phyloP scores from a whole-genome alignment of 2,329 filamentous ascomycete genomes.

The Nigrospora oryzae region DNA sequence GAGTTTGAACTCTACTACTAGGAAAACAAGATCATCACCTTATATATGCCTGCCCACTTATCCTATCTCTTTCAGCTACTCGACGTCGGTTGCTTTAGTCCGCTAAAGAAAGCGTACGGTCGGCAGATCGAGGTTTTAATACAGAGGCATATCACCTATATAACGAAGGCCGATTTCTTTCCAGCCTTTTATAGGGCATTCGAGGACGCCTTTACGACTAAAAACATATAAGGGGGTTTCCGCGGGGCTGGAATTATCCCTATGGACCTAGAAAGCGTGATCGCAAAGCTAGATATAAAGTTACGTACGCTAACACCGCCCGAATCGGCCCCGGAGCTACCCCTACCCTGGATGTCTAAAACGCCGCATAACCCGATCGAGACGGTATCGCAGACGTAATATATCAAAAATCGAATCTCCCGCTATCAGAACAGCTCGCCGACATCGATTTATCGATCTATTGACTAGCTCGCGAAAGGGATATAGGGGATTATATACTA shows the following conservation, averaged over 20 bases:
- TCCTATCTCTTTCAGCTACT: constrained; percentile 29
- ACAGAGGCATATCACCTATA: constrained; percentile 17
- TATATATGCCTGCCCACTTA: constrained; percentile 24
- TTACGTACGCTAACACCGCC: background rate
- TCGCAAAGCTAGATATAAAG: background rate
- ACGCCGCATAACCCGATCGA: no score
- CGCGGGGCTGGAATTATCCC: background rate
- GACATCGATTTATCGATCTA: no score
- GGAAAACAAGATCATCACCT: constrained; percentile 25
- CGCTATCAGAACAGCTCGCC: no score
- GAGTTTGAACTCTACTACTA: constrained; percentile 25
- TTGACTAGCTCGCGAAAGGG: no score
- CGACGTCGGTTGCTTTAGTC: constrained; percentile 25
- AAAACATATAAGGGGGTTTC: background rate
- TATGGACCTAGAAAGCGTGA: background rate
- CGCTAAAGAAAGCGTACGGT: constrained; percentile 23
- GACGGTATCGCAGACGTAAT: no score
- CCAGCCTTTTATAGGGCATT: background rate
- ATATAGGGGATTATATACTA: no score
- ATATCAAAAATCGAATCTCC: no score
- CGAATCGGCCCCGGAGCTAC: no score
- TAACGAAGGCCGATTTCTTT: constrained; percentile 10
- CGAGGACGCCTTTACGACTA: background rate
- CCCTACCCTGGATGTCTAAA: no score
- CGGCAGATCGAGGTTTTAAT: constrained; percentile 18